These are phyloP conservation scores for Nicotiana attenuata DNA, from an alignment of 257 asterid species.

Conservation along the genomic window DNA sequence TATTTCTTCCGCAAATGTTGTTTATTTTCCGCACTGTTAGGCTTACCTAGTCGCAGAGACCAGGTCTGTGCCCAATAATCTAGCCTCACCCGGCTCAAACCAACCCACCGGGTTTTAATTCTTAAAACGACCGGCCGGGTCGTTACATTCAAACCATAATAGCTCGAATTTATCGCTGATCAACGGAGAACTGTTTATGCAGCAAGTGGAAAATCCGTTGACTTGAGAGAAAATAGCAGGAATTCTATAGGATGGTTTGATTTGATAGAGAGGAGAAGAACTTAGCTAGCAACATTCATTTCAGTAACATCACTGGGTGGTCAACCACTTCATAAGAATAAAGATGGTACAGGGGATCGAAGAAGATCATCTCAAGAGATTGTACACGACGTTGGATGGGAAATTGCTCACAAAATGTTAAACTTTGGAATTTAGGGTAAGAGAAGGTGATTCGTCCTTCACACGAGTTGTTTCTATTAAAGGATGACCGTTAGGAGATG, in stretches of 20 bases:
- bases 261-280: not conserved
- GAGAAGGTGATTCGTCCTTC: not conserved
- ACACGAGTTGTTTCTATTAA: not conserved
- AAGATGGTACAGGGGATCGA: not conserved
- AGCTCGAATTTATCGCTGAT: not conserved
- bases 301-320: not conserved
- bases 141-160: not conserved
- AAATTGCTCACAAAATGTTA: not conserved
- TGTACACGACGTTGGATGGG: not conserved
- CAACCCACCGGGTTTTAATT: too few species aligned
- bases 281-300: not conserved
- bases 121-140: too few species aligned
- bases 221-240: not conserved
- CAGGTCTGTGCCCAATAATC: too few species aligned
- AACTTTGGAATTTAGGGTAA: not conserved
- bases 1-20: too few species aligned
- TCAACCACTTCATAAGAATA: not conserved
- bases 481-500: not conserved
- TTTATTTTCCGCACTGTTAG: too few species aligned
- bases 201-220: not conserved
- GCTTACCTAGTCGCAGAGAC: too few species aligned
- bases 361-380: constrained; percentile 1
- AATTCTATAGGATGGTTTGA: not conserved
- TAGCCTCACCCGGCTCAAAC: too few species aligned
- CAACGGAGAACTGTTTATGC: not conserved